Evolutionary conservation across 2,329 filamentous ascomycete species (phyloP).

Genomic region (Tolypocladium nubicola): DNA sequence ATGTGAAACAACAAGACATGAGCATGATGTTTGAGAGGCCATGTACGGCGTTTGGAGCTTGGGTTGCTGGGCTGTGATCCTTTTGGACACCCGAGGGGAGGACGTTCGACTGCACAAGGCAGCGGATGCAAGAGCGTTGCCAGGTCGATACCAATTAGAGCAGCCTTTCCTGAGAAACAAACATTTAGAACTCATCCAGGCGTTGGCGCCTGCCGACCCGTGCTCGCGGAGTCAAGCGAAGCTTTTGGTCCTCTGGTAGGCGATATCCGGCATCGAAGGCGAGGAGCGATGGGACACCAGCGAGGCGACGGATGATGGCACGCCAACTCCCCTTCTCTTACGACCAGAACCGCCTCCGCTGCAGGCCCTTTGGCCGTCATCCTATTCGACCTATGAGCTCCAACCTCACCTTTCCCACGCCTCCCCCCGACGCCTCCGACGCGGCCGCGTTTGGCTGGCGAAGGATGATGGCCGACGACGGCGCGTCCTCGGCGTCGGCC

Average conservation of each 20-base stretch:
- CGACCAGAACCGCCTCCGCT: neutral
- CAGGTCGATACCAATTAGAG: neutral
- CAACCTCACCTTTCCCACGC: slow-evolving; percentile 4
- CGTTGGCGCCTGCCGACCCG: neutral
- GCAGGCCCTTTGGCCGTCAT: neutral
- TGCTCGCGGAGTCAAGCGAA: neutral
- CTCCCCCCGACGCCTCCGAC: slow-evolving; percentile 2
- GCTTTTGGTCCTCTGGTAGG: neutral
- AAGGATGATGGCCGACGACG: slow-evolving; percentile 3
- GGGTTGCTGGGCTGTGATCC: neutral
- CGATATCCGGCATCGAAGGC: neutral
- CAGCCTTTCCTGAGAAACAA: neutral
- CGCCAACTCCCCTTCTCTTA: neutral
- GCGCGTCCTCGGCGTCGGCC: slow-evolving; percentile 3
- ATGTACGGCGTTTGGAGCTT: slow-evolving; percentile 11
- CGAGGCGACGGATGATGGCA: neutral
- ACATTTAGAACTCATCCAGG: neutral
- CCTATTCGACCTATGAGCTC: neutral
- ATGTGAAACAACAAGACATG: neutral
- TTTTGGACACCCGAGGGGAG: neutral
- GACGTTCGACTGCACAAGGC: neutral
- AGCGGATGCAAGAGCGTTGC: neutral
- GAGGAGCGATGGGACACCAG: neutral
- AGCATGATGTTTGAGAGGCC: slow-evolving; percentile 4
- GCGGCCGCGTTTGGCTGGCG: neutral